Conservation (phyloP, 1,284 basidiomycete genomes). For the Meripilus lineatus region DNA sequence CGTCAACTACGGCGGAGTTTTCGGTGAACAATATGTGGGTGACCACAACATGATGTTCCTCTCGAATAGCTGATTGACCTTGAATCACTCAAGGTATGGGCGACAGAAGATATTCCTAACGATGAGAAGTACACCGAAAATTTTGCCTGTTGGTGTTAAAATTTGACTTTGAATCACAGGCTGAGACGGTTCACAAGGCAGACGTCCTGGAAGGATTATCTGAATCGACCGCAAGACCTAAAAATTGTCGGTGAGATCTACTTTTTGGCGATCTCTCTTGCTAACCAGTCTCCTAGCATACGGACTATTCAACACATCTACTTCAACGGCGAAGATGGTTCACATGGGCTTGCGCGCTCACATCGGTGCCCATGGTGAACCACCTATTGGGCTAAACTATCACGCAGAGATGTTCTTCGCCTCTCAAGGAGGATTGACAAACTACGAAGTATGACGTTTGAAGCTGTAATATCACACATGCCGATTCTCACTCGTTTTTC, state of each 20-base stretch:
- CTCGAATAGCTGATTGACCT: background rate
- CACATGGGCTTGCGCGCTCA: conserved; percentile 53
- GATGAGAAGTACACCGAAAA: conserved; percentile 49
- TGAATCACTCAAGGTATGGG: conserved; percentile 52
- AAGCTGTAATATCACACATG: too few species aligned
- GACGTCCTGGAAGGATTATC: conserved; percentile 56
- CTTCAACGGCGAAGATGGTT: conserved; percentile 63
- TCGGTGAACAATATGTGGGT: conserved; percentile 50
- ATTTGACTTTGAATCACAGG: conserved; percentile 29
- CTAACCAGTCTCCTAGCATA: conserved; percentile 39
- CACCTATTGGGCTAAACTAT: conserved; percentile 68
- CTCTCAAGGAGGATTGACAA: conserved; percentile 47
- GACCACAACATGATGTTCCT: background rate
- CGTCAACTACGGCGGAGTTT: conserved; percentile 66
- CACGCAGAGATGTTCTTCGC: conserved; percentile 68
- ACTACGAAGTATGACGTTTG: conserved; percentile 44
- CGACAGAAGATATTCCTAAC: conserved; percentile 55
- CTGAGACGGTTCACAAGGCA: conserved; percentile 59
- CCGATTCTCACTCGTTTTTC: background rate
- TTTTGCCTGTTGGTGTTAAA: background rate
- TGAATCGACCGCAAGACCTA: conserved; percentile 56
- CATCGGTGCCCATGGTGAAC: conserved; percentile 74
- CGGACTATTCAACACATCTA: conserved; percentile 62
- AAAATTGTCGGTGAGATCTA: conserved; percentile 39
- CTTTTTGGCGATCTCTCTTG: background rate